Conservation (phyloP, 1,284 basidiomycete species). For the Wolfiporia cocos region DNA sequence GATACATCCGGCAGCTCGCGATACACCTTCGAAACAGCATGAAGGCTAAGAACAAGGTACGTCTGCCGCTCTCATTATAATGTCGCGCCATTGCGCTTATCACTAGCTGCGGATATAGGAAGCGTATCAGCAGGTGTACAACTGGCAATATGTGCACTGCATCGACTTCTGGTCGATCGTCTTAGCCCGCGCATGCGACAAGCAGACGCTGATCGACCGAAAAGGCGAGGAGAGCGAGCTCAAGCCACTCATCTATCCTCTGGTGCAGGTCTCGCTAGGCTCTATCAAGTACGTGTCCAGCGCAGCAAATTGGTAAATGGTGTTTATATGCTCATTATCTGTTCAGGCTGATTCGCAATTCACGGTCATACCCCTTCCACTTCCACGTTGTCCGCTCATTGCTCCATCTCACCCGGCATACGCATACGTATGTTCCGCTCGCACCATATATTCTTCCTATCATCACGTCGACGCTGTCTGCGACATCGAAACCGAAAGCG, state of each 20-base stretch:
- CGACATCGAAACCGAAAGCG: conserved; percentile 73
- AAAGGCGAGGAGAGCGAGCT: conserved; percentile 71
- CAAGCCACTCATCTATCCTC: conserved; percentile 87
- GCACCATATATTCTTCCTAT: conserved; percentile 86
- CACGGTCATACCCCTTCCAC: conserved; percentile 78
- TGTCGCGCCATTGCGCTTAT: conserved; percentile 3
- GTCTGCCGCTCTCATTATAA: conserved; percentile 11
- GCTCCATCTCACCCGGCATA: conserved; percentile 69
- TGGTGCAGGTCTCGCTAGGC: conserved; percentile 92
- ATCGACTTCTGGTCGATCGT: conserved; percentile 97
- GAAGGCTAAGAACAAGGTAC: conserved; percentile 80
- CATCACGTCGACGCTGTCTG: conserved; percentile 72
- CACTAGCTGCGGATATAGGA: conserved; percentile 63
- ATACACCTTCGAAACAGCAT: conserved; percentile 90
- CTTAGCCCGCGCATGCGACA: conserved; percentile 75
- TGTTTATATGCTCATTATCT: too few relatives aligned
- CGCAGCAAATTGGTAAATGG: background rate
- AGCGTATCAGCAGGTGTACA: conserved; percentile 89
- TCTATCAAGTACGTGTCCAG: conserved; percentile 72
- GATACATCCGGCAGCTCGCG: conserved; percentile 94
- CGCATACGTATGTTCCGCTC: conserved; percentile 85
- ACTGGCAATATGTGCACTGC: conserved; percentile 97
- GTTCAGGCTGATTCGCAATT: conserved; percentile 78
- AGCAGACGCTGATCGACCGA: conserved; percentile 43
- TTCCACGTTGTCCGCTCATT: conserved; percentile 73